phyloP scores from a whole-genome alignment of 2,329 filamentous ascomycete genomes.

The Dactylellina leptospora region DNA sequence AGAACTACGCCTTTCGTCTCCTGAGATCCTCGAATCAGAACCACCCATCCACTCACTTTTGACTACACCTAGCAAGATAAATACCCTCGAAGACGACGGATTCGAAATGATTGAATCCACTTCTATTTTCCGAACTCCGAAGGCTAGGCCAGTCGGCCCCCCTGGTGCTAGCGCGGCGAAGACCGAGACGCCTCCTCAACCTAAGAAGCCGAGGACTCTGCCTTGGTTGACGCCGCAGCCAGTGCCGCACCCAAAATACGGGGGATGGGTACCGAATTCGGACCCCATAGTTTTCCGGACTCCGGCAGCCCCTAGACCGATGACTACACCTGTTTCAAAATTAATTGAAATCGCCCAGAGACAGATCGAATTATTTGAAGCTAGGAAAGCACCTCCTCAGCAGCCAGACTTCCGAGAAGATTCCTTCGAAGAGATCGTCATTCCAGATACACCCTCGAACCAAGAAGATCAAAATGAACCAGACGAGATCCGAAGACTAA shows the following conservation, averaged over 20 bases:
- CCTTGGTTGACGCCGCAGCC: constrained; percentile 35
- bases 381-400: background rate
- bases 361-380: background rate
- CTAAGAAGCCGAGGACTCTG: constrained; percentile 9
- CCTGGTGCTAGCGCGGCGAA: background rate
- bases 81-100: constrained; percentile 25
- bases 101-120: constrained; percentile 24
- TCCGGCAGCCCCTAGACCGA: constrained; percentile 1
- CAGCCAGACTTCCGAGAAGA: background rate
- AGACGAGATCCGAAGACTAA: constrained; percentile 21
- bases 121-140: no score
- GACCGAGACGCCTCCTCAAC: background rate
- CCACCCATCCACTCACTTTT: background rate
- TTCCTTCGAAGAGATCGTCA: background rate
- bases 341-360: constrained; percentile 10
- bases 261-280: constrained; percentile 1
- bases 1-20: background rate
- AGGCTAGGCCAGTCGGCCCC: background rate
- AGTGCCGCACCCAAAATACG: background rate
- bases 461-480: constrained; percentile 23
- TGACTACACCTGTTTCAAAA: constrained; percentile 9
- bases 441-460: background rate
- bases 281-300: constrained; percentile 4
- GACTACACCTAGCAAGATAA: background rate
- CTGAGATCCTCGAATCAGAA: constrained; percentile 4